Evolutionary conservation across 2,329 filamentous ascomycete genomes (phyloP).

Genomic region (Trichoderma lentiforme): DNA sequence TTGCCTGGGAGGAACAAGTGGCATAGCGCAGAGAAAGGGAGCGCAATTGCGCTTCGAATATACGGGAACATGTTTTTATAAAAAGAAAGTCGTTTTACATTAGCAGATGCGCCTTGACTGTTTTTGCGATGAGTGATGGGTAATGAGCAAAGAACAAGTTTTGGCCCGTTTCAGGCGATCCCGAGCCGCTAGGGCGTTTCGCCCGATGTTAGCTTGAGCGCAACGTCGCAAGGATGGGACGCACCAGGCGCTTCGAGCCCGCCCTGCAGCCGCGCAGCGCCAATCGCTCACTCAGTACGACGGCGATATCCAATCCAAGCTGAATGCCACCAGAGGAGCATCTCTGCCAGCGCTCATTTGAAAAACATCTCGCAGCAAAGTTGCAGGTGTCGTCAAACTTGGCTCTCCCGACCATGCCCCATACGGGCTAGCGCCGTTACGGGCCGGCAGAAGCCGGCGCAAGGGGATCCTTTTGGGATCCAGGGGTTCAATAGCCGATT

Average conservation of each 20-base stretch:
- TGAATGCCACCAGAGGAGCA: neutral
- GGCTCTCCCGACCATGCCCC: constrained; percentile 8
- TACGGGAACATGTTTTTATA: constrained; percentile 7
- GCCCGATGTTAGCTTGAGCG: constrained; percentile 8
- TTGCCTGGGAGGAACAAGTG: neutral
- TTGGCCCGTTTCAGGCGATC: neutral
- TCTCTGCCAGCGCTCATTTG: neutral
- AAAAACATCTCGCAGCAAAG: neutral
- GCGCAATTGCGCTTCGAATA: constrained; percentile 12
- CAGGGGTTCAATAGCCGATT: constrained; percentile 17
- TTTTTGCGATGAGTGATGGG: neutral
- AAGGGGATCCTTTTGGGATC: neutral
- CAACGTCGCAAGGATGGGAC: constrained; percentile 2
- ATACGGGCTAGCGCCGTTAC: neutral
- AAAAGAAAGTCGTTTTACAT: neutral
- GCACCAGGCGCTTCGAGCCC: neutral
- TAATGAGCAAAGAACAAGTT: neutral
- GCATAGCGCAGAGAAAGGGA: neutral
- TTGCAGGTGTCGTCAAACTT: constrained; percentile 16
- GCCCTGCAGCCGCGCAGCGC: neutral
- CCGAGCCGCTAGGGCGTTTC: constrained; percentile 8
- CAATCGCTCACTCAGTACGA: neutral
- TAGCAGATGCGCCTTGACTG: neutral
- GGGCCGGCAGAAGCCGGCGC: constrained; percentile 19
- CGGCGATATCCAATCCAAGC: neutral